Percentiles rank a stretch among this genome's conserved stretches.
These are phyloP conservation scores for Microdochium nivale DNA, from an alignment of 2,329 filamentous ascomycete species.

Conservation along the genomic window DNA sequence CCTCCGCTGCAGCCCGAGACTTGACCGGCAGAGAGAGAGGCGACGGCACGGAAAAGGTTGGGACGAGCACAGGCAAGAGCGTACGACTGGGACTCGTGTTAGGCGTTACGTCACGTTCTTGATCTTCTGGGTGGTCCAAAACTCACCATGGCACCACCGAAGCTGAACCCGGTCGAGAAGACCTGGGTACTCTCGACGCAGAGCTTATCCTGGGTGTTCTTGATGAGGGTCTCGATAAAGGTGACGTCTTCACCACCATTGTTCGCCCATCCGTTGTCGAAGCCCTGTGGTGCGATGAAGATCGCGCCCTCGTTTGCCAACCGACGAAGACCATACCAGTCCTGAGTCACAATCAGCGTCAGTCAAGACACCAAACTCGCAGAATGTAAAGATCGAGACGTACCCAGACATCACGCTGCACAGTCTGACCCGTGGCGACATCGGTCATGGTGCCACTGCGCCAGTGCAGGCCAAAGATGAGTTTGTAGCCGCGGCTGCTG, in stretches of 20 bases:
- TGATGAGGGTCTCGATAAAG: constrained; percentile 29
- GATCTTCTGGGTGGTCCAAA: constrained; percentile 3
- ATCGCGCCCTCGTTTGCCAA: constrained; percentile 28
- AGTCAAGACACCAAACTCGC: not conserved
- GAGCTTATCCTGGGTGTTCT: constrained; percentile 26
- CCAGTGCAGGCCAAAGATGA: constrained; percentile 33
- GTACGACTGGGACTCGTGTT: not conserved
- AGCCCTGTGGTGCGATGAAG: constrained; percentile 32
- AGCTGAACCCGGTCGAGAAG: constrained; percentile 36
- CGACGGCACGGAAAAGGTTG: constrained; percentile 26
- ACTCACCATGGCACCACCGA: constrained; percentile 33
- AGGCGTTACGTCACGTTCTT: not conserved
- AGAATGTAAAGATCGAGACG: too few species aligned
- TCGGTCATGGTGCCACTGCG: constrained; percentile 27
- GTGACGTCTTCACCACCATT: constrained; percentile 28
- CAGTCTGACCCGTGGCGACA: constrained; percentile 13
- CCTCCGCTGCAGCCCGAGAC: constrained; percentile 26
- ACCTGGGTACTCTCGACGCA: constrained; percentile 31
- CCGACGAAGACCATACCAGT: constrained; percentile 29
- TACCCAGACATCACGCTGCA: constrained; percentile 13
- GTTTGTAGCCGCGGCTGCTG: constrained; percentile 23
- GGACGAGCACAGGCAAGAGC: constrained; percentile 1
- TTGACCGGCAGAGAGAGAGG: constrained; percentile 21
- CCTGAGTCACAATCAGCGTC: constrained; percentile 12
- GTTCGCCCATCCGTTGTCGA: constrained; percentile 33